phyloP scores from a whole-genome alignment of 129 eudicot genomes.

The Chrysanthemum makinoi region DNA sequence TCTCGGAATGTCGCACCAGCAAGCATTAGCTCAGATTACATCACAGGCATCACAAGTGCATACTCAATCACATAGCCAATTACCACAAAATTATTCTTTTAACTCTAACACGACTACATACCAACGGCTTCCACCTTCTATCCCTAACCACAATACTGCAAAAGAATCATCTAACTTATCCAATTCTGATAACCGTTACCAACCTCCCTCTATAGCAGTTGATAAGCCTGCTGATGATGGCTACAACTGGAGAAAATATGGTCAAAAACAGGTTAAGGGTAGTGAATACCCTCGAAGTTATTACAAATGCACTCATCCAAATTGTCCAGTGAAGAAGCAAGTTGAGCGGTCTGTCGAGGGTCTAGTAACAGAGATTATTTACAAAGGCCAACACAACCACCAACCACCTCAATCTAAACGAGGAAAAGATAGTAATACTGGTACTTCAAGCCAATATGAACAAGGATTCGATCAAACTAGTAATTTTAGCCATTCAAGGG shows the following conservation, averaged over 20 bases:
- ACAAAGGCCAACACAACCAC: constrained; percentile 94
- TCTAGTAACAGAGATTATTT: constrained; percentile 75
- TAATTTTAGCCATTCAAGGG: constrained; percentile 36
- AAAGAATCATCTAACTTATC: constrained; percentile 51
- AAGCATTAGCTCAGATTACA: constrained; percentile 63
- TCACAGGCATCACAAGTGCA: constrained; percentile 58
- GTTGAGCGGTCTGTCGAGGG: constrained; percentile 92
- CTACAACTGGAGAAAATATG: constrained; percentile 92
- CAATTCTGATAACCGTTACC: constrained; percentile 51
- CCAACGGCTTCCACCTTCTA: constrained; percentile 43
- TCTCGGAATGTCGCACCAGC: constrained; percentile 80
- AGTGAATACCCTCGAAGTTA: constrained; percentile 92
- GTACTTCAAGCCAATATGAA: constrained; percentile 45
- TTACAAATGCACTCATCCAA: constrained; percentile 80
- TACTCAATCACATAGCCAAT: constrained; percentile 47
- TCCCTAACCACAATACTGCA: constrained; percentile 31
- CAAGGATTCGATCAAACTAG: constrained; percentile 34
- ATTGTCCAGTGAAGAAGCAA: constrained; percentile 85
- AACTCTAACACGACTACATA: constrained; percentile 43
- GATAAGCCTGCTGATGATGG: constrained; percentile 94
- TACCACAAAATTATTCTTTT: constrained; percentile 40
- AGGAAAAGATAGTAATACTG: constrained; percentile 51
- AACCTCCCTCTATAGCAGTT: constrained; percentile 48
- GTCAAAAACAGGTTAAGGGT: constrained; percentile 94
- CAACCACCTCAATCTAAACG: constrained; percentile 70